Evolutionary conservation across 441 rosid species (phyloP).

Genomic region (Gossypium schwendimanii): DNA sequence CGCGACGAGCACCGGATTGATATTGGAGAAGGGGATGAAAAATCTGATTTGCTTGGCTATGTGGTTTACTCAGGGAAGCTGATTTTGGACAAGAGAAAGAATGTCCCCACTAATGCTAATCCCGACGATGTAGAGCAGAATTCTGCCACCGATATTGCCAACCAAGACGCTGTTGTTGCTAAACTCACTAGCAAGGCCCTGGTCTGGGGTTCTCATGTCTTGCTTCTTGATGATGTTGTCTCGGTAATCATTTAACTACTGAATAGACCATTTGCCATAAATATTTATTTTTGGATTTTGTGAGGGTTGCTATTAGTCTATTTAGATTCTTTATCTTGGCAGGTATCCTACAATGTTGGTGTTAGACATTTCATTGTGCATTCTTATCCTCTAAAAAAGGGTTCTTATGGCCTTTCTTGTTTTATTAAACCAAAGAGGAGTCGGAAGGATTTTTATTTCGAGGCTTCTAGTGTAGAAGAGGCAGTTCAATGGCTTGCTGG

Average conservation of each 20-base stretch:
- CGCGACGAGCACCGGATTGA: slow-evolving; percentile 65
- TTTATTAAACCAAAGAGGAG: slow-evolving; percentile 70
- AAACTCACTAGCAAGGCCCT: slow-evolving; percentile 82
- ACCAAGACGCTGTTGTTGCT: slow-evolving; percentile 56
- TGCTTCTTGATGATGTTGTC: slow-evolving; percentile 65
- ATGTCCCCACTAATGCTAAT: slow-evolving; percentile 24
- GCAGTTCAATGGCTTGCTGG: slow-evolving; percentile 97
- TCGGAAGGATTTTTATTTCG: slow-evolving; percentile 70
- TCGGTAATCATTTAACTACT: slow-evolving; percentile 40
- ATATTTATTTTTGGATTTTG: slow-evolving; percentile 7
- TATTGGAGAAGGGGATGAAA: slow-evolving; percentile 75
- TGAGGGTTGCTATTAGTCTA: not conserved
- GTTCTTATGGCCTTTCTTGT: slow-evolving; percentile 70
- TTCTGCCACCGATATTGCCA: slow-evolving; percentile 36
- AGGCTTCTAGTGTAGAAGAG: slow-evolving; percentile 69
- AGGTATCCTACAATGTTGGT: slow-evolving; percentile 82
- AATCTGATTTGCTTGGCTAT: slow-evolving; percentile 77
- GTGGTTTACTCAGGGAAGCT: slow-evolving; percentile 72
- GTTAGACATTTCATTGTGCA: slow-evolving; percentile 88
- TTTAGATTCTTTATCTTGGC: slow-evolving; percentile 19
- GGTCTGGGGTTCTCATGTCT: slow-evolving; percentile 74
- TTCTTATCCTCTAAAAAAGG: slow-evolving; percentile 66
- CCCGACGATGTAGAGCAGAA: slow-evolving; percentile 36
- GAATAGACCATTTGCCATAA: not conserved
- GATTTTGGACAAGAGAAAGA: slow-evolving; percentile 59